Percentiles rank a stretch among this genome's conserved stretches.
Evolutionary conservation across 176 grass and related monocot species (phyloP).

Genomic region (Miscanthus lutarioriparius): DNA sequence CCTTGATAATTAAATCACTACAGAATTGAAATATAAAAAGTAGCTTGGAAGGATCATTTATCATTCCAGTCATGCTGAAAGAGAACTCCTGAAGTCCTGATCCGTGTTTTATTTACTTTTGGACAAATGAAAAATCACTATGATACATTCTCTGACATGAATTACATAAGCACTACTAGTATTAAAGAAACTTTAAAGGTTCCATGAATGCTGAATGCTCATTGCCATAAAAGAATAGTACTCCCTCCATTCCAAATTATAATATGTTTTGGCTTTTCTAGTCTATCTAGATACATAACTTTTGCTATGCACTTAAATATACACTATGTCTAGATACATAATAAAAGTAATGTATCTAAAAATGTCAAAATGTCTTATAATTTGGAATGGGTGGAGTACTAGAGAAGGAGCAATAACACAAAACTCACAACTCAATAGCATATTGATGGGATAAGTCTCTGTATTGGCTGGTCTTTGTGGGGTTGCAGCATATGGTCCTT

Average conservation of each 20-base stretch:
- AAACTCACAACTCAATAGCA: not conserved
- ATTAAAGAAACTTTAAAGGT: not conserved
- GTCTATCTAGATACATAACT: too few species aligned
- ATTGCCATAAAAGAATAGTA: not conserved
- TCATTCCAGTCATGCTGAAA: too few species aligned
- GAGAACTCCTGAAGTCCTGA: not conserved
- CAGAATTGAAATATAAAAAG: too few species aligned
- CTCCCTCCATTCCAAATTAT: not conserved
- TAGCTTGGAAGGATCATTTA: too few species aligned
- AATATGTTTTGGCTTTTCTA: not conserved
- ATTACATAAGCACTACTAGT: not conserved
- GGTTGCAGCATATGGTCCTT: too few species aligned
- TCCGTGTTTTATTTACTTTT: not conserved
- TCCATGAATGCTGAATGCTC: not conserved
- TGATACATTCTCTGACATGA: not conserved
- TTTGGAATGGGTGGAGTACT: not conserved
- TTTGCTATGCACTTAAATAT: too few species aligned
- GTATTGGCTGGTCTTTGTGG: too few species aligned
- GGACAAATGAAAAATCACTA: not conserved
- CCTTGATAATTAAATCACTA: too few species aligned
- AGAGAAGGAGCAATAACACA: not conserved
- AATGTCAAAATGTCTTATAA: not conserved
- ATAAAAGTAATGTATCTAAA: not conserved
- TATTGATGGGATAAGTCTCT: too few species aligned
- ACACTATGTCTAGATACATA: not conserved